Conservation (phyloP, 129 eudicot species). For the Scalesia atractyloides region DNA sequence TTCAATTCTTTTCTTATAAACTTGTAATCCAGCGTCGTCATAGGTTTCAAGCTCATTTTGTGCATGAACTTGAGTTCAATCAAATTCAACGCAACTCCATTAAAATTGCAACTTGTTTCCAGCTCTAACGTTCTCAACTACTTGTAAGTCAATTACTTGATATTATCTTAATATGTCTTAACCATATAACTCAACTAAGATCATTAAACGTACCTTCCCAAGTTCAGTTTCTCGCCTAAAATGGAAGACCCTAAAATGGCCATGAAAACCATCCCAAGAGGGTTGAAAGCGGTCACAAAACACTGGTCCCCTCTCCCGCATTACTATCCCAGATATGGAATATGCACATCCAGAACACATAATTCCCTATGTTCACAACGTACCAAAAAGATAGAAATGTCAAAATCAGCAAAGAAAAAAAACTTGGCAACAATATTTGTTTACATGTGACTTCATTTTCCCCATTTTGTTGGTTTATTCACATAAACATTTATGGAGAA, state of each 20-base stretch:
- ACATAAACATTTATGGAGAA: too few species aligned
- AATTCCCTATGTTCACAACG: constrained; percentile 53
- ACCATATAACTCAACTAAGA: not conserved
- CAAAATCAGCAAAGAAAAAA: too few species aligned
- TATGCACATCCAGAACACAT: constrained; percentile 65
- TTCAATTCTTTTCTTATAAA: too few species aligned
- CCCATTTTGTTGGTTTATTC: too few species aligned
- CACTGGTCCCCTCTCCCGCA: constrained; percentile 86
- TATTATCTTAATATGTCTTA: not conserved
- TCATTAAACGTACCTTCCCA: constrained; percentile 65
- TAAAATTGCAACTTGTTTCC: too few species aligned
- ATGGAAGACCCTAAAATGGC: constrained; percentile 66
- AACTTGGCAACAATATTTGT: not conserved
- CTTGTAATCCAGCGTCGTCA: too few species aligned
- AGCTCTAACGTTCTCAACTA: too few species aligned
- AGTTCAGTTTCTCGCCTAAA: constrained; percentile 58
- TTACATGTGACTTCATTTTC: too few species aligned
- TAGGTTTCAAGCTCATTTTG: too few species aligned
- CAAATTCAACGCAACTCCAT: too few species aligned
- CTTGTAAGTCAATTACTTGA: not conserved
- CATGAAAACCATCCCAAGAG: constrained; percentile 72
- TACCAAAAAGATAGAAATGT: not conserved
- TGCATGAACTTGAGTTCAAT: too few species aligned
- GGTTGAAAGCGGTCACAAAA: constrained; percentile 86
- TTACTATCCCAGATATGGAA: constrained; percentile 68